Percentiles rank a stretch among this genome's conserved stretches.
Evolutionary conservation across 148 eudicot species (phyloP).

Genomic region (Heliamphora exappendiculata): DNA sequence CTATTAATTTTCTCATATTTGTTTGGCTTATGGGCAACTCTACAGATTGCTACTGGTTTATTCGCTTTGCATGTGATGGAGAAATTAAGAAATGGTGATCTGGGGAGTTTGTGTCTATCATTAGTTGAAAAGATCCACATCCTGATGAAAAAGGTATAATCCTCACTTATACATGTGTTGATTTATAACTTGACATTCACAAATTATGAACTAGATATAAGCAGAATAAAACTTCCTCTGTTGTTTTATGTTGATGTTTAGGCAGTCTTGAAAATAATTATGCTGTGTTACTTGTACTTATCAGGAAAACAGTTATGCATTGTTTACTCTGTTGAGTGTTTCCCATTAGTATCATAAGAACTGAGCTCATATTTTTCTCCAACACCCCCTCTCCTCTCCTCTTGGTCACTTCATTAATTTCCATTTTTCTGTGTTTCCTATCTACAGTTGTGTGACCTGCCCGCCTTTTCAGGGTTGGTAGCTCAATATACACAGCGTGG

Average conservation of each 20-base stretch:
- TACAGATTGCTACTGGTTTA: slow-evolving; percentile 73
- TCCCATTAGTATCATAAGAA: neutral
- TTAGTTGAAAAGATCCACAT: slow-evolving; percentile 45
- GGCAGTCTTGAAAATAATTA: too few relatives aligned
- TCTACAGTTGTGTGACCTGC: slow-evolving; percentile 63
- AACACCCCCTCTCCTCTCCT: neutral
- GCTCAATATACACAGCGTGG: slow-evolving; percentile 59
- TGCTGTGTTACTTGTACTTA: neutral
- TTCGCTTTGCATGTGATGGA: slow-evolving; percentile 56
- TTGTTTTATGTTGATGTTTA: neutral
- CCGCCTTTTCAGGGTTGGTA: slow-evolving; percentile 64
- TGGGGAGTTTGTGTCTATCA: slow-evolving; percentile 61
- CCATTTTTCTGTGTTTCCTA: slow-evolving; percentile 2
- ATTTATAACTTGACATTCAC: neutral
- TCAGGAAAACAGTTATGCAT: neutral
- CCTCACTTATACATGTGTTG: neutral
- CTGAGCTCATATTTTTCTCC: neutral
- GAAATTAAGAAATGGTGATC: slow-evolving; percentile 51
- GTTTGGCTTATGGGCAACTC: neutral
- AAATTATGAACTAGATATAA: neutral
- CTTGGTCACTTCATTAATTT: neutral
- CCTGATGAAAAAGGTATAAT: slow-evolving; percentile 52
- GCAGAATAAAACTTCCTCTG: too few relatives aligned
- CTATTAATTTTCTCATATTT: neutral
- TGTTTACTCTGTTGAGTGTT: neutral